A percentile compares a stretch with the other conserved stretches of the same genome.
These are phyloP conservation scores for Graphiopsis chlorocephala DNA, from an alignment of 2,329 filamentous ascomycete genomes.

Conservation along the genomic window DNA sequence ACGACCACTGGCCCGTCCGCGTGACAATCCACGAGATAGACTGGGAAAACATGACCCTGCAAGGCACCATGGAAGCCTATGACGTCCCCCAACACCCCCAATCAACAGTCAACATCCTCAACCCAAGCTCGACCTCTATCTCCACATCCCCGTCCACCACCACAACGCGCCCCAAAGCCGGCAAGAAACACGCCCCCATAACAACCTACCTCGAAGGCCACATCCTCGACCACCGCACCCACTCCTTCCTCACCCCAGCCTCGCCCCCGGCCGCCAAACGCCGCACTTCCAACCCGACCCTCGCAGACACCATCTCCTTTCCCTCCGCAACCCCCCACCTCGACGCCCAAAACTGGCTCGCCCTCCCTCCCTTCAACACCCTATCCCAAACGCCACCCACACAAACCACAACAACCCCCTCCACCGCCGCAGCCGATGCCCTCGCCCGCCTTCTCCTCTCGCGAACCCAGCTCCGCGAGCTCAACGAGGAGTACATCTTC, in stretches of 20 bases:
- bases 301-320: conserved; percentile 39
- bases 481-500: conserved; percentile 51
- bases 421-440: conserved; percentile 19
- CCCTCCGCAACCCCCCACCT: conserved; percentile 42
- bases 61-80: conserved; percentile 68
- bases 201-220: conserved; percentile 67
- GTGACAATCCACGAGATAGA: conserved; percentile 64
- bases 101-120: conserved; percentile 27
- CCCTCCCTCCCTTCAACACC: conserved; percentile 44
- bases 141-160: not conserved
- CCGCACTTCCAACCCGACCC: conserved; percentile 21
- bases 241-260: conserved; percentile 50
- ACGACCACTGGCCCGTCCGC: conserved; percentile 66
- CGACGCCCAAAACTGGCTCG: conserved; percentile 50
- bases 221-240: conserved; percentile 59
- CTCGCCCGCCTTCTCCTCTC: conserved; percentile 43
- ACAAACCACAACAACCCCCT: not conserved
- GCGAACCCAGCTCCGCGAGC: conserved; percentile 35
- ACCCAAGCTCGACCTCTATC: too few relatives aligned
- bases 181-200: conserved; percentile 53
- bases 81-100: conserved; percentile 55
- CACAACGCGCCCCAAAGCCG: conserved; percentile 27
- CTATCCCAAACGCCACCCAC: conserved; percentile 20
- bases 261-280: conserved; percentile 25
- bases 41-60: conserved; percentile 58